Base-by-base conservation (phyloP, 1,284 basidiomycete species). In the Microbotryum saponariae region DNA sequence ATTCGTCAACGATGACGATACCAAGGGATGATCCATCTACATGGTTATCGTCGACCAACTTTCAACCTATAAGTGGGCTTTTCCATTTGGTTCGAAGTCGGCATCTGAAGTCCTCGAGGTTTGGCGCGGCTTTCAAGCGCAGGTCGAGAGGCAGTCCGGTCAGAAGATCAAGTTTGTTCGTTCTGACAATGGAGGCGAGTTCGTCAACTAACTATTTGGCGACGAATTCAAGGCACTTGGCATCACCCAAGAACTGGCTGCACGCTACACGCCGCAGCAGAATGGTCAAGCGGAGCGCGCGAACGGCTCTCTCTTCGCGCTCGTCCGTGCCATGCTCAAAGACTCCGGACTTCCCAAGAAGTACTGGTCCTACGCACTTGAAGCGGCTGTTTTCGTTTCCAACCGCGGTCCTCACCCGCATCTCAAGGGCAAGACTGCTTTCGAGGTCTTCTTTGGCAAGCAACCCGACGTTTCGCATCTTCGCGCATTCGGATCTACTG, bases 111-210 rank as follows among this genome's bases (percentile, higher is more conserved):
- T 31, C 31, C 31, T 31, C 31, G 1, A 31, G 31, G 31, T 31
- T 2, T 31, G 31, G 31, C 31, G 31, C 9, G 31, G 31, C 31
- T 31, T 31, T 31, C 31, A 31, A 31, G 31, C 31, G 31, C 31
- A 31, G 31, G 31, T 9, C 31, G 31, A 31, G 31, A 31, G 31
- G 31, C 31, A 31, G 31, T 31, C 31, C 31, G 31, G 31, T 10
- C 31, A 31, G 31, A 31, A 31, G 31, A 31, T 31, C 31, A 31
- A 31, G n/a, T 31, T 31, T 31, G 31, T 31, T 31, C 8, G 9
- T 10, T 31, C 57, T 20, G 62, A 64, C 52, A 59, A 57, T 44
- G 65, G 63, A 8, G 54, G 54, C 25, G 62, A 66, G 51, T 66
- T 63, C 51, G 47, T 45, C n/a, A 54, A 49, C 23, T 29, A 51